phyloP scores from a whole-genome alignment of 129 eudicot species.

The Chrysanthemum seticuspe region DNA sequence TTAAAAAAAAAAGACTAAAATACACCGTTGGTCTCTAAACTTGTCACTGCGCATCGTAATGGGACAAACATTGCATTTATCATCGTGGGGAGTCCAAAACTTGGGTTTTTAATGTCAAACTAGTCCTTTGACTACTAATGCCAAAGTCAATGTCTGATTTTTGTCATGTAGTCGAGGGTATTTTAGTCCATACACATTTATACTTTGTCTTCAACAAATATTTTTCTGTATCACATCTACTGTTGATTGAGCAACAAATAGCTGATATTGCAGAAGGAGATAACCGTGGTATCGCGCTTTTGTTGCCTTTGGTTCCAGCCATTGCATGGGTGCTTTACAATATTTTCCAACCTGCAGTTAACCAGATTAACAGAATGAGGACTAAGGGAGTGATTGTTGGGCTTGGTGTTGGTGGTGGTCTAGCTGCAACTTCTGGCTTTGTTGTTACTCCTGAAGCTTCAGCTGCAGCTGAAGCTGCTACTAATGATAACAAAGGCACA shows the following conservation, averaged over 20 bases:
- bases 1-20: no score
- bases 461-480: conserved; percentile 48
- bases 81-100: no score
- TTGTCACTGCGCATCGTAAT: no score
- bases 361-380: conserved; percentile 79
- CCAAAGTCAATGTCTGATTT: no score
- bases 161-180: no score
- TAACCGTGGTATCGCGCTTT: conserved; percentile 77
- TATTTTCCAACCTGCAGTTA: conserved; percentile 80
- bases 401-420: conserved; percentile 75
- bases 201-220: no score
- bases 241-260: conserved; percentile 41
- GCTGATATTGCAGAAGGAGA: conserved; percentile 83
- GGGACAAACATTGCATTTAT: no score
- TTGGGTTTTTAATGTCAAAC: no score
- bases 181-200: no score
- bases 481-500: conserved; percentile 64
- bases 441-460: conserved; percentile 54
- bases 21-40: no score
- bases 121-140: no score
- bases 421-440: conserved; percentile 55
- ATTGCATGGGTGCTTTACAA: conserved; percentile 84
- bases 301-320: conserved; percentile 77
- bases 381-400: conserved; percentile 65
- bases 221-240: no score